These are phyloP conservation scores for Durotheca rogersii DNA, from an alignment of 495 filamentous ascomycete genomes.

Conservation along the genomic window DNA sequence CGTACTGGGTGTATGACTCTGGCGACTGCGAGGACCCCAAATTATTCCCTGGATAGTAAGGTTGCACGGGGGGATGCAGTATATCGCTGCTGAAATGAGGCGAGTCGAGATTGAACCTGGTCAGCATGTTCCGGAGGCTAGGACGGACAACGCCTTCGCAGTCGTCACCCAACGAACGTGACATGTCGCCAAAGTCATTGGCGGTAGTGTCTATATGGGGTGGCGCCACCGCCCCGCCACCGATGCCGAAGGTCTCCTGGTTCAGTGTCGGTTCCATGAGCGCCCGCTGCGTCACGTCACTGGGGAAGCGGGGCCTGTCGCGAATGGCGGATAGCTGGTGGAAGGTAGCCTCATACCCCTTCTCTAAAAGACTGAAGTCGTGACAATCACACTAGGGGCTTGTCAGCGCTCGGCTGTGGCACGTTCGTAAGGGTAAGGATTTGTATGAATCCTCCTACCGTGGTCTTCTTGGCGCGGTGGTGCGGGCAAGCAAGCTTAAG, in stretches of 20 bases:
- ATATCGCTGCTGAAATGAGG: slow-evolving; percentile 10
- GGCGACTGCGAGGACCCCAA: slow-evolving; percentile 9
- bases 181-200: slow-evolving; percentile 10
- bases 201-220: slow-evolving; percentile 11
- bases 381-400: slow-evolving; percentile 31
- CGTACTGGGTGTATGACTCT: neutral
- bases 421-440: slow-evolving; percentile 13
- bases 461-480: slow-evolving; percentile 30
- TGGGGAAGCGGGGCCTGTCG: slow-evolving; percentile 9
- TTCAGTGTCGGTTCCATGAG: slow-evolving; percentile 6
- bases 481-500: slow-evolving; percentile 30
- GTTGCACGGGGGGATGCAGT: slow-evolving; percentile 17
- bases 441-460: slow-evolving; percentile 15
- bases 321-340: slow-evolving; percentile 3
- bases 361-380: slow-evolving; percentile 31
- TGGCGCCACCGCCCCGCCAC: slow-evolving; percentile 18
- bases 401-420: neutral
- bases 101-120: slow-evolving; percentile 9
- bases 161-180: slow-evolving; percentile 2
- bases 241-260: slow-evolving; percentile 28
- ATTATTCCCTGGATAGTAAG: slow-evolving; percentile 21
- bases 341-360: slow-evolving; percentile 8
- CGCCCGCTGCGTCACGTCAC: neutral
- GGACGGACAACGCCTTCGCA: slow-evolving; percentile 9
- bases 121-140: slow-evolving; percentile 16